Percentiles rank a stretch among this genome's conserved stretches.
phyloP scores from a whole-genome alignment of 2,329 filamentous ascomycete genomes.

The Clonostachys rosea region DNA sequence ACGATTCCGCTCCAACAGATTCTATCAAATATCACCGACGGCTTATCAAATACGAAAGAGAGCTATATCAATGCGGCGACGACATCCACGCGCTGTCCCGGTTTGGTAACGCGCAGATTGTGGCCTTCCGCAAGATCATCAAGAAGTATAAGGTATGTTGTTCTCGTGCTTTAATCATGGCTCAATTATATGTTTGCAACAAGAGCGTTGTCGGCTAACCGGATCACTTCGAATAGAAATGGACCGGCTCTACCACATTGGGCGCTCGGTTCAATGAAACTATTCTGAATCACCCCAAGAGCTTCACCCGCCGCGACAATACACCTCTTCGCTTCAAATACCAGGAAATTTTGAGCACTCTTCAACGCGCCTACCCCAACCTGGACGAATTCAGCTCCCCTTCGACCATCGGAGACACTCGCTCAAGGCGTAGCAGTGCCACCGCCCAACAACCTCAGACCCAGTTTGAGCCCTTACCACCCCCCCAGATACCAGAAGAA shows the following conservation, averaged over 20 bases:
- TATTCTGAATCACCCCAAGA: conserved; percentile 61
- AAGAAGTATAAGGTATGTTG: conserved; percentile 73
- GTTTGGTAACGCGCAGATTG: conserved; percentile 69
- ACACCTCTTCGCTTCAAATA: conserved; percentile 42
- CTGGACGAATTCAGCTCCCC: conserved; percentile 32
- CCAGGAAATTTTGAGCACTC: conserved; percentile 39
- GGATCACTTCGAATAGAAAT: conserved; percentile 49
- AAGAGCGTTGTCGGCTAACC: background rate
- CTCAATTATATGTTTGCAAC: background rate
- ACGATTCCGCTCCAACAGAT: conserved; percentile 16
- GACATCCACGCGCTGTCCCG: conserved; percentile 67
- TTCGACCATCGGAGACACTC: conserved; percentile 14
- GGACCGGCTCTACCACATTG: conserved; percentile 69
- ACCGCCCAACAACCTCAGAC: conserved; percentile 2
- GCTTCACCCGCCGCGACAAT: conserved; percentile 67
- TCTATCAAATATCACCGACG: conserved; percentile 42
- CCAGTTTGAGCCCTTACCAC: conserved; percentile 22
- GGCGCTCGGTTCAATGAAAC: conserved; percentile 62
- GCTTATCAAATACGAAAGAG: conserved; percentile 48
- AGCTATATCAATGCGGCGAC: conserved; percentile 56
- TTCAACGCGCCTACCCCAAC: conserved; percentile 39
- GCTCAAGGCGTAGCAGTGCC: background rate
- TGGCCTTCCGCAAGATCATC: conserved; percentile 76
- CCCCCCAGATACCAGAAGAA: background rate
- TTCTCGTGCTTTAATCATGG: background rate